Base-by-base conservation (phyloP, 2,329 filamentous ascomycete species). In the Madurella mycetomatis region DNA sequence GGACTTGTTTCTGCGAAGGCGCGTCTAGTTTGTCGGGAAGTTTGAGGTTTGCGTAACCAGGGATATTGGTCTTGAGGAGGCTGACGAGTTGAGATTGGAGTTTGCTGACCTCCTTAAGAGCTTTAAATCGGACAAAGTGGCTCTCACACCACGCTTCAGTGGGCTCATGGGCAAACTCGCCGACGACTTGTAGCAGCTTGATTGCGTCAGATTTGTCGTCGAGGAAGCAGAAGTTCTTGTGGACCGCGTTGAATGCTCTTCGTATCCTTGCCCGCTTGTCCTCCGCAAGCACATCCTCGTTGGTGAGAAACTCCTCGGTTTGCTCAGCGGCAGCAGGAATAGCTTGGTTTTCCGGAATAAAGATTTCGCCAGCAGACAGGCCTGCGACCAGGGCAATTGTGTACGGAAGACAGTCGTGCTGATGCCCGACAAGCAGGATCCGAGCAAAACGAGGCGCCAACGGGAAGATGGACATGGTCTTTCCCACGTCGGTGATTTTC, bases 371-470 rank as follows among this genome's bases (percentile, higher is more conserved):
- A 0, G 92, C 90, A 0, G 92, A 95, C 4, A 99, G 76, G 1
- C 88, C 90, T 0, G 94, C 88, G 2, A 99, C 92, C 11, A 97
- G 75, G 2, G 91, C 90, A 56, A 97, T 87, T 3, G 91, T 89
- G 66, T 95, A 92, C 0, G 87, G 86, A 47, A 95, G 78, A 59
- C 94, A 92, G 55, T 85, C 83, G 66, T 95, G 87, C 25, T 88
- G 79, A 65, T 95, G 85, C 0, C 92, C 92, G 46, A 96, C 85
- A 9, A 95, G 77, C n/a, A 99, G 75, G 71, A 97, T 97, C 51
- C 92, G 89, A 8, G 92, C 86, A 66, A 95, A 96, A 1, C 94
- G 84, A 16, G 94, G 95, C 30, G 90, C 90, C 13, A 99, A 78
- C 2, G 94, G 94, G 68, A 96, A 97, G 19, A 89, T 79, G 5